phyloP scores from a whole-genome alignment of 1,139 yeast genomes.

The Candida tropicalis region DNA sequence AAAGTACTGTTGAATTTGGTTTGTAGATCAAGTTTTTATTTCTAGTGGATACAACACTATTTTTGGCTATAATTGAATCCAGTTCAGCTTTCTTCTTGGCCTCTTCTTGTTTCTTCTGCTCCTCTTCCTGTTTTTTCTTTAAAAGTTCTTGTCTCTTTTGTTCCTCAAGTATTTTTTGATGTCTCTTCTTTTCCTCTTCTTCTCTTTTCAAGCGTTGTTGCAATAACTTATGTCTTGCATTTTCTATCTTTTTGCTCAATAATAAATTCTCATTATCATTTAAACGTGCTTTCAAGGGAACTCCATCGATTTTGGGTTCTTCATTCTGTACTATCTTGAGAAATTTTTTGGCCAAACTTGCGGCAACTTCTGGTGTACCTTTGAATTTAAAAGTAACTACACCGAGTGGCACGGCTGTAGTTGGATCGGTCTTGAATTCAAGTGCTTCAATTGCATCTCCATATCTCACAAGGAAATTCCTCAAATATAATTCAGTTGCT shows the following conservation, averaged over 20 bases:
- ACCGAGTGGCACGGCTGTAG: conserved; percentile 80
- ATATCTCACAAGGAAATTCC: conserved; percentile 56
- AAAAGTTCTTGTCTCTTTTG: conserved; percentile 19
- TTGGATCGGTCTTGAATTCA: conserved; percentile 68
- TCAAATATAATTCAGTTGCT: conserved; percentile 50
- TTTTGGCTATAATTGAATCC: conserved; percentile 14
- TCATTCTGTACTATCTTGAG: conserved; percentile 30
- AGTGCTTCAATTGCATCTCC: conserved; percentile 61
- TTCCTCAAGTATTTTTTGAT: conserved; percentile 16
- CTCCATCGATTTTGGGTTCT: conserved; percentile 44
- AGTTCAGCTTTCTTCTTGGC: conserved; percentile 9
- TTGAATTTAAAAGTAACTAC: conserved; percentile 66
- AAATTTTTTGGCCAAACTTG: conserved; percentile 41
- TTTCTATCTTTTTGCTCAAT: conserved; percentile 31
- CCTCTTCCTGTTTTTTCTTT: conserved; percentile 19
- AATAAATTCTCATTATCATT: conserved; percentile 39
- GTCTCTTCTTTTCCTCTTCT: conserved; percentile 27
- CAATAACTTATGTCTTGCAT: conserved; percentile 36
- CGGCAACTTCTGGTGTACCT: conserved; percentile 60
- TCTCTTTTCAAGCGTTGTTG: conserved; percentile 31
- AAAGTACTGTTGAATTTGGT: conserved; percentile 40
- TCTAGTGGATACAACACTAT: conserved; percentile 1
- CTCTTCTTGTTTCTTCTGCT: conserved; percentile 16
- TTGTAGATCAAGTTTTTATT: conserved; percentile 15
- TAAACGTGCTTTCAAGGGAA: conserved; percentile 36